phyloP scores from a whole-genome alignment of 768 basidiomycete species.

The Boletus pseudo-olivaceus region DNA sequence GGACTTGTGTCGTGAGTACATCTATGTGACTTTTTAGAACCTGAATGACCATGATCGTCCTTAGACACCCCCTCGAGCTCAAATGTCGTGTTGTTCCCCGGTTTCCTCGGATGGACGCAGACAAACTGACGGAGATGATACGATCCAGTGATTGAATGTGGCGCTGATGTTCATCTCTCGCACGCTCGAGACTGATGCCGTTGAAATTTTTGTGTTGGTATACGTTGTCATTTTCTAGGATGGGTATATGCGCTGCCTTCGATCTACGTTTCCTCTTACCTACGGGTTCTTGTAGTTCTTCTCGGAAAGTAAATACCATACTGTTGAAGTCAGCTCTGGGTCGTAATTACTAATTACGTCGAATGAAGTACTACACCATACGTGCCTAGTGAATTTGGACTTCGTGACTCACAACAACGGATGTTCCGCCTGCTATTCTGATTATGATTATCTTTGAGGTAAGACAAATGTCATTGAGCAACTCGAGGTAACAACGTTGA shows the following conservation, averaged over 20 bases:
- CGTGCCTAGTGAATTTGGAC: background rate
- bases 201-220: background rate
- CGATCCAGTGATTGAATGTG: slow-evolving; percentile 9
- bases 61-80: slow-evolving; percentile 29
- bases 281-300: background rate
- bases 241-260: background rate
- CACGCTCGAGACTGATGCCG: background rate
- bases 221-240: background rate
- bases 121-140: slow-evolving; percentile 15
- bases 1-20: slow-evolving; percentile 28
- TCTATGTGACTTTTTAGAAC: background rate
- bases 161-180: background rate
- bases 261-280: too few species aligned
- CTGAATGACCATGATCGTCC: background rate
- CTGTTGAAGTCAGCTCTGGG: background rate
- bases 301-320: background rate
- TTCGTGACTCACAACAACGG: background rate
- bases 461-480: background rate
- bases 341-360: background rate
- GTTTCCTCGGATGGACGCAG: slow-evolving; percentile 13
- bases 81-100: slow-evolving; percentile 27
- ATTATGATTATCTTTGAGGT: background rate
- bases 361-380: background rate
- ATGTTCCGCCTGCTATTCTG: background rate
- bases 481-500: background rate